Base-by-base conservation (phyloP, 2,329 filamentous ascomycete genomes). In the Xylariomycetidae sp. region DNA sequence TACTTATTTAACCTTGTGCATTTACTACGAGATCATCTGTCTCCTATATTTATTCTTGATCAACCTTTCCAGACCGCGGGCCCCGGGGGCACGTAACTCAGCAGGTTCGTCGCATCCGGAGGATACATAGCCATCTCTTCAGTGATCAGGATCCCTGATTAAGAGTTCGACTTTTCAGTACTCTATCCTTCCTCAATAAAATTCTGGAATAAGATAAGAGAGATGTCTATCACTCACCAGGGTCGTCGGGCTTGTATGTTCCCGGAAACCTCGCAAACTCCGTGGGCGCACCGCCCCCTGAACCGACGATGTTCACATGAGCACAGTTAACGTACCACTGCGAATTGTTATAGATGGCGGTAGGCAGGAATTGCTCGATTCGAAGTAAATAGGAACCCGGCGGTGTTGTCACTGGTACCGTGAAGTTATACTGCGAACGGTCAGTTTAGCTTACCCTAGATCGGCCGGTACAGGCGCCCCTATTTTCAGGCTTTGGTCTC, bases 361-460 rank as follows among this genome's bases (percentile, higher is more conserved):
- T 33, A 16, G 17, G 16, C 15, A 34, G 29, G 8, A 25, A 19
- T 19, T 31, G 25, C 30, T 34, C 19, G 19, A 9, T 25, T 23
- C 37, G 19, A n/a, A 39, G 9, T n/a, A 37, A 16, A 33, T 88
- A 88, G 52, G 64, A 90, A 1, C 85, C 85, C 0, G 82, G 82
- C 14, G 75, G 74, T 9, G 49, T 81, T 4, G 68, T 74, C 27
- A 72, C 72, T 12, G 77, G 82, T 28, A 37, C 28, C 4, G 34
- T 37, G 16, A 37, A 37, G 34, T 37, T 37, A 16, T 25, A 31
- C 34, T 37, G 11, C 18, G 12, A 12, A 27, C n/a, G n/a, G n/a
- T n/a, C n/a, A n/a, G n/a, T n/a, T n/a, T n/a, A n/a, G n/a, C n/a
- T n/a, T n/a, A n/a, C n/a, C n/a, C n/a, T n/a, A n/a, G n/a, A n/a